Conservation (phyloP, 345 rosid species). For the Gynandropsis gynandra region DNA sequence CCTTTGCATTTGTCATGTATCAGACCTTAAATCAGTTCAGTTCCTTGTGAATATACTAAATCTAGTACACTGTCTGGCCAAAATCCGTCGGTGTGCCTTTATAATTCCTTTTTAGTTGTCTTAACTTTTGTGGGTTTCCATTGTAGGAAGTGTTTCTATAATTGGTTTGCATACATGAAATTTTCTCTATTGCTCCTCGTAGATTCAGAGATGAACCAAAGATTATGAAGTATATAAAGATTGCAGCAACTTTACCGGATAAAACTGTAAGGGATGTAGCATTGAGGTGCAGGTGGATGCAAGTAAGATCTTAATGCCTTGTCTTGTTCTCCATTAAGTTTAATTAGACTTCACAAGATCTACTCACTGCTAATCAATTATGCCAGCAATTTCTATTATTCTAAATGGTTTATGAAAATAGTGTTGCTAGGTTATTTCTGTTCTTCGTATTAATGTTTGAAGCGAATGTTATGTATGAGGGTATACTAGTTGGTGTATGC, state of each 20-base stretch:
- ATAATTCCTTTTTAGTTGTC: neutral
- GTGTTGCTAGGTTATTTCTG: conserved; percentile 1
- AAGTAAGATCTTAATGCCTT: conserved; percentile 15
- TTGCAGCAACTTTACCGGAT: conserved; percentile 72
- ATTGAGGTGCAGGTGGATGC: conserved; percentile 84
- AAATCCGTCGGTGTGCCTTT: neutral
- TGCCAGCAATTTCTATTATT: conserved; percentile 15
- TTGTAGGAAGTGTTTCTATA: conserved; percentile 4
- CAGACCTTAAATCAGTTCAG: conserved; percentile 12
- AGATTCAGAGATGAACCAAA: conserved; percentile 70
- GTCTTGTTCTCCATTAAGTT: conserved; percentile 8
- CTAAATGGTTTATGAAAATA: conserved; percentile 11
- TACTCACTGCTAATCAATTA: conserved; percentile 7
- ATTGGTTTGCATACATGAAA: conserved; percentile 8
- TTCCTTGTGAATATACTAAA: neutral
- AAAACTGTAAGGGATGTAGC: conserved; percentile 98
- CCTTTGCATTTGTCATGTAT: conserved; percentile 20
- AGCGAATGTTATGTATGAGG: conserved; percentile 13
- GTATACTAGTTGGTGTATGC: conserved; percentile 21
- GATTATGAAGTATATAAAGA: conserved; percentile 76
- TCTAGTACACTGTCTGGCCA: neutral
- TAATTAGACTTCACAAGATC: conserved; percentile 12
- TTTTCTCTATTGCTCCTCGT: neutral
- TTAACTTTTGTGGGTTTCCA: neutral
- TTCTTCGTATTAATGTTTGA: conserved; percentile 11